A percentile compares a stretch with the other conserved stretches of the same genome.
These are phyloP conservation scores for Cystobasidiopsis lactophilus DNA, from an alignment of 768 basidiomycete species.

Conservation along the genomic window DNA sequence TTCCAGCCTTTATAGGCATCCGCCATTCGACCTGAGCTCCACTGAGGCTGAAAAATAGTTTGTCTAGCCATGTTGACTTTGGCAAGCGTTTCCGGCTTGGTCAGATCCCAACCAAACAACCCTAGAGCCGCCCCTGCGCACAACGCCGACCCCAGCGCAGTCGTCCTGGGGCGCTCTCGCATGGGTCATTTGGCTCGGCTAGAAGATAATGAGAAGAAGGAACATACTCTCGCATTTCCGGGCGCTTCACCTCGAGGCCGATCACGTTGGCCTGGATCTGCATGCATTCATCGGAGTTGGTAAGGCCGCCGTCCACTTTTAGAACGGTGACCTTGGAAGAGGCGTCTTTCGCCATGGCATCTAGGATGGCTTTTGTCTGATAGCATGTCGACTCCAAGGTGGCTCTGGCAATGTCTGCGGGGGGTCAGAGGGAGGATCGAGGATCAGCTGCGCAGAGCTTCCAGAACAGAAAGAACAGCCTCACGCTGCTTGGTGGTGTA, in stretches of 20 bases:
- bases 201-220: too few species aligned
- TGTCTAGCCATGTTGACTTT: constrained; percentile 74
- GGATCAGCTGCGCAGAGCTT: too few species aligned
- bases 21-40: constrained; percentile 35
- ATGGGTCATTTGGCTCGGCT: too few species aligned
- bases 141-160: constrained; percentile 82
- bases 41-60: constrained; percentile 40
- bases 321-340: constrained; percentile 39
- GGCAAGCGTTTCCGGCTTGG: constrained; percentile 52
- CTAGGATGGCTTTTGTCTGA: constrained; percentile 84
- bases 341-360: constrained; percentile 83
- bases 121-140: constrained; percentile 72
- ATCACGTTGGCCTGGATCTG: constrained; percentile 65
- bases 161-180: too few species aligned
- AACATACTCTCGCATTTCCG: constrained; percentile 98
- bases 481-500: constrained; percentile 18
- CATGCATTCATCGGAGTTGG: constrained; percentile 30
- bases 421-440: constrained; percentile 22
- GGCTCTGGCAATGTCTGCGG: constrained; percentile 64
- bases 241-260: constrained; percentile 74
- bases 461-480: too few species aligned
- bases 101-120: constrained; percentile 80
- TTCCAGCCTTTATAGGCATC: constrained; percentile 65
- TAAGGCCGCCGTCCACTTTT: constrained; percentile 55
- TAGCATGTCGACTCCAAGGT: constrained; percentile 89